Conservation (phyloP, 1,284 basidiomycete genomes). For the Sutorius eximius region DNA sequence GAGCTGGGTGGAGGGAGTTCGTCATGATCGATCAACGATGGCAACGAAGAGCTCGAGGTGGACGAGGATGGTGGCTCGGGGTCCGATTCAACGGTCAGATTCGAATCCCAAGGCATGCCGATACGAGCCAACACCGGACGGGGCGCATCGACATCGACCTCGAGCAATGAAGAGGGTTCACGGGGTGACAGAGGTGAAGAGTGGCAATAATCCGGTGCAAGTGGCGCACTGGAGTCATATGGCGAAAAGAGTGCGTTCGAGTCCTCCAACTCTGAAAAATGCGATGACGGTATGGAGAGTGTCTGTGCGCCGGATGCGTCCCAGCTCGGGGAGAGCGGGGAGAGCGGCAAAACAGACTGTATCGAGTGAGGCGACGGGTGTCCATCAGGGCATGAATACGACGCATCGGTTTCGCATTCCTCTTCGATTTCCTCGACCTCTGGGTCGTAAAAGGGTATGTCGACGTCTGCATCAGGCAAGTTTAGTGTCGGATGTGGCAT, state of each 20-base stretch:
- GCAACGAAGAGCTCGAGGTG: slow-evolving; percentile 11
- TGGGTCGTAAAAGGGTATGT: slow-evolving; percentile 12
- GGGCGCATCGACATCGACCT: slow-evolving; percentile 21
- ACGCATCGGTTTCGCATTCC: slow-evolving; percentile 25
- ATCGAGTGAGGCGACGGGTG: slow-evolving; percentile 18
- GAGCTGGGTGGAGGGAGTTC: slow-evolving; percentile 26
- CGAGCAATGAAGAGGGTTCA: slow-evolving; percentile 27
- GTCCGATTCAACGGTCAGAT: slow-evolving; percentile 14
- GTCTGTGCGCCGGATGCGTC: slow-evolving; percentile 14
- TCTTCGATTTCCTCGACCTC: slow-evolving; percentile 18
- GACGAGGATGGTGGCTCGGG: slow-evolving; percentile 13
- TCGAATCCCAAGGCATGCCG: slow-evolving; percentile 21
- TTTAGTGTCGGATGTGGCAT: slow-evolving; percentile 37
- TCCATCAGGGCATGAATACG: slow-evolving; percentile 9
- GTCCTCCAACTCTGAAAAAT: slow-evolving; percentile 21
- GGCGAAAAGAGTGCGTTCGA: slow-evolving; percentile 24
- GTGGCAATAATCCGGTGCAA: slow-evolving; percentile 16
- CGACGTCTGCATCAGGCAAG: slow-evolving; percentile 36
- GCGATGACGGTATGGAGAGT: slow-evolving; percentile 14
- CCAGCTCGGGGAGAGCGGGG: slow-evolving; percentile 40
- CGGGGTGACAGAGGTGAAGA: slow-evolving; percentile 17
- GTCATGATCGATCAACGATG: slow-evolving; percentile 29
- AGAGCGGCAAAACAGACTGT: slow-evolving; percentile 28
- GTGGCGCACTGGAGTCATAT: slow-evolving; percentile 9
- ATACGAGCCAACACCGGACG: slow-evolving; percentile 23